A percentile compares a stretch with the other conserved stretches of the same genome.
Evolutionary conservation across 139 green algal genomes (phyloP).

Genomic region (Coelastrella sp.): DNA sequence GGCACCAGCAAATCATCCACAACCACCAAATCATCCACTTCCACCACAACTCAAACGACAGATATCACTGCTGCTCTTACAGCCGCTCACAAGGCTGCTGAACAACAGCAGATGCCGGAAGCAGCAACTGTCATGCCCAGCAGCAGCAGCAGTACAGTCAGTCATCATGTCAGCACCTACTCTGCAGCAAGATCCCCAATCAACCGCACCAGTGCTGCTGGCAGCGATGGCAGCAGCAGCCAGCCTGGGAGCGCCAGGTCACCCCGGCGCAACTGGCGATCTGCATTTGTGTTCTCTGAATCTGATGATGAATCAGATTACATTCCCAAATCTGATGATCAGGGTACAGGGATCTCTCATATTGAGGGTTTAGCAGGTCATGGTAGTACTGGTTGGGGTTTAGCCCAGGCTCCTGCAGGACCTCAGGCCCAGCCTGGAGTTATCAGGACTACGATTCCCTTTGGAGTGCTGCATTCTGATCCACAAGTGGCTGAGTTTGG

Average conservation of each 20-base stretch:
- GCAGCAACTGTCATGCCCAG: background rate
- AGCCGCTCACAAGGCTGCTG: background rate
- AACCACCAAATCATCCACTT: background rate
- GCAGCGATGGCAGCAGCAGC: background rate
- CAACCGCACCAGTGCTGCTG: background rate
- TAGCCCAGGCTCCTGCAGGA: background rate
- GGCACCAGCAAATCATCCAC: background rate
- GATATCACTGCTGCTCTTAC: no score
- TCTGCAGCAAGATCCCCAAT: background rate
- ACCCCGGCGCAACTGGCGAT: conserved; percentile 30
- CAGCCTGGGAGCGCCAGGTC: background rate
- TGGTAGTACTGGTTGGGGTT: no score
- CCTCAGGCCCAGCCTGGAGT: background rate
- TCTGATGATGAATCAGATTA: background rate
- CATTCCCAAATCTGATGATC: background rate
- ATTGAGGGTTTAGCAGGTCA: background rate
- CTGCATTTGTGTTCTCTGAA: conserved; percentile 33
- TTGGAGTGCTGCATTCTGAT: conserved; percentile 4
- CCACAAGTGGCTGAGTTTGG: conserved; percentile 11
- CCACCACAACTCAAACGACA: background rate
- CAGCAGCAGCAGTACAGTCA: background rate
- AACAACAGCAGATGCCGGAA: background rate
- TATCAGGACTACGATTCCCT: background rate
- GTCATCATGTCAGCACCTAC: background rate
- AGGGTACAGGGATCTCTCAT: background rate